Percentiles rank a stretch among this genome's conserved stretches.
Evolutionary conservation across 108 stramenopile genomes (phyloP).

Genomic region (Cyclotella sp.): DNA sequence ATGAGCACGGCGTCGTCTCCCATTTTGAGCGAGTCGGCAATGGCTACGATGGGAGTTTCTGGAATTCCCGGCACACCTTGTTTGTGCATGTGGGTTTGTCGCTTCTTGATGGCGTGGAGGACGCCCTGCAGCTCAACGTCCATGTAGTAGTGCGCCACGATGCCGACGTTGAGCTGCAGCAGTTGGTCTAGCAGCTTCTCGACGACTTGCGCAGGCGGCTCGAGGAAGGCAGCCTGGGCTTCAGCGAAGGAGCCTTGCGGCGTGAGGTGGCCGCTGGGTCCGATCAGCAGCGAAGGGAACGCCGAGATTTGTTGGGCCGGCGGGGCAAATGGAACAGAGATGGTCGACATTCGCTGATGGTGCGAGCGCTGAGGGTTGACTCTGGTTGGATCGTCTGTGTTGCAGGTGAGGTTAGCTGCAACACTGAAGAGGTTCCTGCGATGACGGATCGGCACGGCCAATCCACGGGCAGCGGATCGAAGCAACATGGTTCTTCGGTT

Average conservation of each 20-base stretch:
- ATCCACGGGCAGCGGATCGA: background rate
- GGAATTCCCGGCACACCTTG: slow-evolving; percentile 16
- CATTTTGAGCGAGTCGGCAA: slow-evolving; percentile 95
- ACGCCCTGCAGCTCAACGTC: slow-evolving; percentile 96
- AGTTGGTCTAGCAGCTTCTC: slow-evolving; percentile 59
- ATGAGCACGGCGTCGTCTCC: slow-evolving; percentile 93
- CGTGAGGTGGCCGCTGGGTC: slow-evolving; percentile 53
- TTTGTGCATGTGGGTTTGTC: slow-evolving; percentile 28
- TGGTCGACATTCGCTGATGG: background rate
- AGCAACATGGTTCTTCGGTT: background rate
- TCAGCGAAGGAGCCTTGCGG: slow-evolving; percentile 88
- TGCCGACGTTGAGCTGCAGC: slow-evolving; percentile 74
- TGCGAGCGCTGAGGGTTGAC: background rate
- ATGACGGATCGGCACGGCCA: background rate
- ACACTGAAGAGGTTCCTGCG: background rate
- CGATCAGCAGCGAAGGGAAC: slow-evolving; percentile 83
- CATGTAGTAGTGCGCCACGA: slow-evolving; percentile 98
- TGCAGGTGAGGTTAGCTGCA: background rate
- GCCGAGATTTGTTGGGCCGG: slow-evolving; percentile 37
- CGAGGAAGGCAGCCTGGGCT: slow-evolving; percentile 85
- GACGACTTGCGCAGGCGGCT: slow-evolving; percentile 78
- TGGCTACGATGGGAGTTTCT: slow-evolving; percentile 65
- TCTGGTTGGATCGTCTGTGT: background rate
- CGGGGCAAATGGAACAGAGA: slow-evolving; percentile 8
- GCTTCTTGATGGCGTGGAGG: slow-evolving; percentile 67